These are phyloP conservation scores for Euphorbia celastroides DNA, from an alignment of 441 rosid genomes.

Conservation along the genomic window DNA sequence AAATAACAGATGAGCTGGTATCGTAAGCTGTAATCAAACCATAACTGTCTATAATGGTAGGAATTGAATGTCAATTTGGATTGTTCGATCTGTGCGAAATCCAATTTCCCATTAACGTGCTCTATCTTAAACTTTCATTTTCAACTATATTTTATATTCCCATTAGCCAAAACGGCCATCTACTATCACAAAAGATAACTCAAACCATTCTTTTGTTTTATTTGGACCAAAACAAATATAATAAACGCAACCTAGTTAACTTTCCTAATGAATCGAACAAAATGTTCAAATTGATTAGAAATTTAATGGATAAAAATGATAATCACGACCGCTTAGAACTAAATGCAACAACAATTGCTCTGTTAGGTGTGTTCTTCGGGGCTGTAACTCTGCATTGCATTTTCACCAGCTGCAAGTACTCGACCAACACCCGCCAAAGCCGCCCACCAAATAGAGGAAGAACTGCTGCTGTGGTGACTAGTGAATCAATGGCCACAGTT, in stretches of 20 bases:
- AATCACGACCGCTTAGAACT: not conserved
- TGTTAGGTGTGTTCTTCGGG: not conserved
- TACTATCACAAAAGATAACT: not conserved
- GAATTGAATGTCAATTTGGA: not conserved
- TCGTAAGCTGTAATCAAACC: too few relatives aligned
- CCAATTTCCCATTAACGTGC: not conserved
- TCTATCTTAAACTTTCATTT: not conserved
- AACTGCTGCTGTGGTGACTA: not conserved
- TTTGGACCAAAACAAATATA: not conserved
- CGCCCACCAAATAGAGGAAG: slow-evolving; percentile 25
- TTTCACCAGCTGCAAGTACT: slow-evolving; percentile 63
- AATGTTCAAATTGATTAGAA: not conserved
- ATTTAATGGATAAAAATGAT: not conserved
- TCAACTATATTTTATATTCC: not conserved
- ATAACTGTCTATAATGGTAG: slow-evolving; percentile 40
- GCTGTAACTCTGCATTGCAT: slow-evolving; percentile 47
- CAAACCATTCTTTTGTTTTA: not conserved
- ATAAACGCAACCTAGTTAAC: not conserved
- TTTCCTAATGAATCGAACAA: too few relatives aligned
- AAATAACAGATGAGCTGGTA: too few relatives aligned
- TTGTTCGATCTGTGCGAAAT: too few relatives aligned
- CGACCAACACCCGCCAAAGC: slow-evolving; percentile 4
- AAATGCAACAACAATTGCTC: not conserved
- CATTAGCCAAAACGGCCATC: not conserved
- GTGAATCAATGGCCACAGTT: too few relatives aligned